Conservation (phyloP, 139 green algal genomes). For the Chlorella sorokiniana region DNA sequence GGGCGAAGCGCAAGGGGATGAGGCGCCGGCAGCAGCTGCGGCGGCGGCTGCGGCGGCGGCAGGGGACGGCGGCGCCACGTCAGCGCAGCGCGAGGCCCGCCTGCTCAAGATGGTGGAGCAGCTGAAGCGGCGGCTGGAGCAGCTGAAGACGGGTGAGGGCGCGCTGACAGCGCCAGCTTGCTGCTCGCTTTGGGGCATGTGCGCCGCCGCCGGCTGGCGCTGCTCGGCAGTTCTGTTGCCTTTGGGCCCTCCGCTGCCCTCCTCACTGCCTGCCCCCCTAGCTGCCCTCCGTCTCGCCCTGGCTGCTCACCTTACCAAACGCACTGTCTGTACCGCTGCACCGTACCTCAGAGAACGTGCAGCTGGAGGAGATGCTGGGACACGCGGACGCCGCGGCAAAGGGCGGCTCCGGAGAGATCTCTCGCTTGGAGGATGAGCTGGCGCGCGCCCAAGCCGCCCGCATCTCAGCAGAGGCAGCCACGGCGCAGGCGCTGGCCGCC, state of each 20-base stretch:
- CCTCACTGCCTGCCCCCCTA: not conserved
- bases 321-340: not conserved
- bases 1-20: not conserved
- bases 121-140: conserved; percentile 67
- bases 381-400: conserved; percentile 53
- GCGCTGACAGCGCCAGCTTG: not conserved
- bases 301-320: not conserved
- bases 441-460: conserved; percentile 28
- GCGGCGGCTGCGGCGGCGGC: not conserved
- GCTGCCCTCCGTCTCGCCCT: not conserved
- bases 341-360: conserved; percentile 59
- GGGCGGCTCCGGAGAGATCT: conserved; percentile 42
- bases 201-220: too few species aligned
- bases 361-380: conserved; percentile 78
- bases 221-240: not conserved
- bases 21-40: not conserved
- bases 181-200: not conserved
- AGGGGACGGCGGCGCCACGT: not conserved
- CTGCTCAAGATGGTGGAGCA: conserved; percentile 57
- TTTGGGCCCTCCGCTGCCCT: not conserved
- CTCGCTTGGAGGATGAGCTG: conserved; percentile 47
- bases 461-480: conserved; percentile 38
- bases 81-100: conserved; percentile 33
- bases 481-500: conserved; percentile 13
- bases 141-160: conserved; percentile 16